phyloP scores from a whole-genome alignment of 306 rosid species.

The Cicer judaicum region DNA sequence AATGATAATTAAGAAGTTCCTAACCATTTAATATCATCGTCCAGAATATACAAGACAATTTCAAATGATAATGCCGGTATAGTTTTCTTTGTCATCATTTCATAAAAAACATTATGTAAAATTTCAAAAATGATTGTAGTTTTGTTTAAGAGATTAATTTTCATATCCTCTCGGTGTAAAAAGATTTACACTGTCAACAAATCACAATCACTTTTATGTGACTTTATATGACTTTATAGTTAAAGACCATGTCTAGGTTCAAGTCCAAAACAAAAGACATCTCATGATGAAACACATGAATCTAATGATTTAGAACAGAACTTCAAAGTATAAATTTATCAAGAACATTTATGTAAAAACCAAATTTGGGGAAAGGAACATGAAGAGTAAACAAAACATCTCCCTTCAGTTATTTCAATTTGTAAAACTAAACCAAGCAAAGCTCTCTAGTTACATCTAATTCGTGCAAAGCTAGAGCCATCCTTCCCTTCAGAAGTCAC shows the following conservation, averaged over 20 bases:
- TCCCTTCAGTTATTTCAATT: slow-evolving; percentile 58
- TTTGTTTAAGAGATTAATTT: background rate
- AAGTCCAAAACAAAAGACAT: background rate
- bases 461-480: slow-evolving; percentile 36
- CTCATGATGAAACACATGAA: slow-evolving; percentile 9
- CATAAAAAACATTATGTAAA: background rate
- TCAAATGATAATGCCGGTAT: background rate
- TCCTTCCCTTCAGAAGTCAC: slow-evolving; percentile 55
- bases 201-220: no score
- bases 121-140: background rate
- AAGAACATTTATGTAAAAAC: slow-evolving; percentile 12
- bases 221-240: no score
- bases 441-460: slow-evolving; percentile 31
- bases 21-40: background rate
- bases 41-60: background rate
- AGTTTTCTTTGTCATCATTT: background rate
- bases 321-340: slow-evolving; percentile 12
- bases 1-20: background rate
- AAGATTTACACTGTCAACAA: no score
- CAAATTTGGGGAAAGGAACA: slow-evolving; percentile 28
- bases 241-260: background rate
- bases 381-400: slow-evolving; percentile 38
- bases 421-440: slow-evolving; percentile 40
- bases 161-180: background rate
- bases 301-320: slow-evolving; percentile 39